Evolutionary conservation across 495 filamentous ascomycete species (phyloP), one percentile per base, ranked within the genome.

Genomic region (Aspergillus heteromorphus): DNA sequence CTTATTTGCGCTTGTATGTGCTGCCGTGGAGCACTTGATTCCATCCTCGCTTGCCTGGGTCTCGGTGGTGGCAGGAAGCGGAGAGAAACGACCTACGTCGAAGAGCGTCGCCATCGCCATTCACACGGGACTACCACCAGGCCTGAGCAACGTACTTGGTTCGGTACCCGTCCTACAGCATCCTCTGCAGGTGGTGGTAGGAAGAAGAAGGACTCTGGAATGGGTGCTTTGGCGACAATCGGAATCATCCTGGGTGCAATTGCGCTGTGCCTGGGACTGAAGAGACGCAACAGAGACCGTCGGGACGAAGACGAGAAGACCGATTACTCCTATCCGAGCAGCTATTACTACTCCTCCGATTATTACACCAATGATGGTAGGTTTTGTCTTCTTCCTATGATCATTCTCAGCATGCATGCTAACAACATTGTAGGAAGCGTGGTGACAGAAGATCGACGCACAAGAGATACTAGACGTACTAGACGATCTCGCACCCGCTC

Each of bases 1-100:
- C 78, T 92, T 4, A 59, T 95, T 49, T 91, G 87, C 69, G 80
- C 84, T 65, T 91, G 82, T 74, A 82, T 84, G 71, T 86, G 89
- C 60, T 79, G 85, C 55, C 81, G 79, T 55, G 84, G 84, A 8
- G 68, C 84, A 17, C 77, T 88, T 66, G 79, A 86, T 51, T 79
- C 73, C 14, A 51, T 89, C 20, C 69, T 88, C 48, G 87, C 81
- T 29, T 72, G 87, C 49, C 77, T 95, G 48, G 89, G 88, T 23
- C 58, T 83, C 21, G 75, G 83, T 63, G 65, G 63, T 49, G 66
- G 65, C 49, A 69, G 74, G 63, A 66, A 74, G 47, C 70, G 66
- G 62, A 73, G 65, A 51, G 78, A 82, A 21, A 82, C 77, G 55
- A 81, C 82, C 14, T 81, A 85, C 49, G 75, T 88, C 60, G 85